These are phyloP conservation scores for Dacryopinax spathularia DNA, from an alignment of 768 basidiomycete genomes.

Conservation along the genomic window DNA sequence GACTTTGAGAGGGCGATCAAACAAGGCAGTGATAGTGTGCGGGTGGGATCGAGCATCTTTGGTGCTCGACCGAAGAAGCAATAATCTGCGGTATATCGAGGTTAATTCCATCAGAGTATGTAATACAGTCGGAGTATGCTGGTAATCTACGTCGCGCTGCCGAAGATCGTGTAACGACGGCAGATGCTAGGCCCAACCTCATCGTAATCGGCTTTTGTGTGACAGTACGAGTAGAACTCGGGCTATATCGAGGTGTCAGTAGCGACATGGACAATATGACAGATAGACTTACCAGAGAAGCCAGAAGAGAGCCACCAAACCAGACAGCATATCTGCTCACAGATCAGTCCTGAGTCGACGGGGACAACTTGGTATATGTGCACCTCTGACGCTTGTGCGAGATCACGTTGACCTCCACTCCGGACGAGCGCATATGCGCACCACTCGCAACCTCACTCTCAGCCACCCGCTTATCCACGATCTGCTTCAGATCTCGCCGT, in stretches of 20 bases:
- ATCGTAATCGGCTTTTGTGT: constrained; percentile 88
- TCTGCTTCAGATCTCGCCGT: constrained; percentile 85
- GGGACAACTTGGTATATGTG: constrained; percentile 14
- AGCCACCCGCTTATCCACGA: constrained; percentile 83
- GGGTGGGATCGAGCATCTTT: constrained; percentile 86
- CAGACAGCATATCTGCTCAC: constrained; percentile 72
- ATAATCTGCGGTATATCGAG: neutral
- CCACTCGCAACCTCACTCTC: constrained; percentile 61
- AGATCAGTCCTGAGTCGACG: neutral
- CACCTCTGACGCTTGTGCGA: constrained; percentile 93
- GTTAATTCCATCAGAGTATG: neutral
- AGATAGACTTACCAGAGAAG: constrained; percentile 55
- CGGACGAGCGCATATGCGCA: constrained; percentile 71
- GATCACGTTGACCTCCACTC: constrained; percentile 96
- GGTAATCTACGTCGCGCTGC: constrained; percentile 21
- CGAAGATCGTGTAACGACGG: constrained; percentile 85
- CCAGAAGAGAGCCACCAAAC: constrained; percentile 92
- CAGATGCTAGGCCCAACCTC: constrained; percentile 86
- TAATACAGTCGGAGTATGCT: neutral
- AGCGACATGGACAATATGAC: neutral
- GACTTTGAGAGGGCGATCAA: constrained; percentile 80
- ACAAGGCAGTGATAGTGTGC: constrained; percentile 72
- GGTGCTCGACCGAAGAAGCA: constrained; percentile 50
- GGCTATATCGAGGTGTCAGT: constrained; percentile 37
- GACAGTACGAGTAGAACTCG: constrained; percentile 88